Conservation (phyloP, 352 stramenopile species). For the Globisporangium irregulare region DNA sequence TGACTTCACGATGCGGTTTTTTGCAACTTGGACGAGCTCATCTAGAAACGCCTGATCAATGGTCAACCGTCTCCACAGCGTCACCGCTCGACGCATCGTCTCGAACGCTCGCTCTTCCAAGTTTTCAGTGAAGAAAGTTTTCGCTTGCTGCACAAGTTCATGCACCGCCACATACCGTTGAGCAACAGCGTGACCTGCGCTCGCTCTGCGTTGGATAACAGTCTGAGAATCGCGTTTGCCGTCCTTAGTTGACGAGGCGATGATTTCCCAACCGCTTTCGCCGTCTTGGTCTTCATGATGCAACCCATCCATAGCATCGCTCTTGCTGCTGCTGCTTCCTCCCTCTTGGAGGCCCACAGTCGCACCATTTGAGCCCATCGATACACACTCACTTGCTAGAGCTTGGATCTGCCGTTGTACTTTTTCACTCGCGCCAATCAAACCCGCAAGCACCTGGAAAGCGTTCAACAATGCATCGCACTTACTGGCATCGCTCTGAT, state of each 20-base stretch:
- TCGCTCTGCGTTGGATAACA: neutral
- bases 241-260: neutral
- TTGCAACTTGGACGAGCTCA: neutral
- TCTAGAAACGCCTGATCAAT: conserved; percentile 1
- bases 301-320: neutral
- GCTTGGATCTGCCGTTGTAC: neutral
- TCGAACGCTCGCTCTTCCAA: conserved; percentile 1
- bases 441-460: neutral
- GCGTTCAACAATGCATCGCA: neutral
- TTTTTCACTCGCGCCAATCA: neutral
- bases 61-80: neutral
- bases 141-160: conserved; percentile 8
- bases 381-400: neutral
- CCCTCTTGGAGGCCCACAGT: neutral
- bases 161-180: conserved; percentile 2
- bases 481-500: neutral
- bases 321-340: neutral
- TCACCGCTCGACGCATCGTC: conserved; percentile 4
- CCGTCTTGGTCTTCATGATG: neutral
- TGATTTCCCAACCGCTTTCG: neutral
- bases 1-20: neutral
- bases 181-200: neutral
- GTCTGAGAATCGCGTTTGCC: neutral
- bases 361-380: neutral
- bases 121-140: neutral